Evolutionary conservation across 306 rosid genomes (phyloP), one percentile per base, ranked within the genome.

Genomic region (Dryas drummondii): DNA sequence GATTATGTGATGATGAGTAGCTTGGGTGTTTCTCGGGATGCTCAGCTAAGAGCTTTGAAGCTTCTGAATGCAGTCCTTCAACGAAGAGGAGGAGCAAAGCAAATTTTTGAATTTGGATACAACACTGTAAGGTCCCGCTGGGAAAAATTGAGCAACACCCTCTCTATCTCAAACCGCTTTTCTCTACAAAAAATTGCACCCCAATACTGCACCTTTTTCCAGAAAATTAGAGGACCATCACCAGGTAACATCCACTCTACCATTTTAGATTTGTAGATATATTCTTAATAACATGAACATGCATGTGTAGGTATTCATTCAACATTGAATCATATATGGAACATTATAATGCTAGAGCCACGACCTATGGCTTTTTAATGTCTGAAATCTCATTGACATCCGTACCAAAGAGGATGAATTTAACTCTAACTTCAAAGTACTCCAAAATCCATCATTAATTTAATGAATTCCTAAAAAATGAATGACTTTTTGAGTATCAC

Each of bases 31-130:
- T 81, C 89, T 3, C 73, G 83, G 1, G 91, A 88, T 2, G 49
- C 91, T 74, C 86, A 88, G 66, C 49, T 85, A 26, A 81, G 89
- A 46, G 88, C 82, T 44, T 6, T 85, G 10, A 82, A 83, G 66
- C 74, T 88, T 74, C 7, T 88, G 4, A 72, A 80, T 3, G 84
- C 75, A 5, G 76, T 62, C 16, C 72, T 82, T 78, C 57, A 77
- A 75, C 75, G 54, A 1, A 68, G 57, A 16, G 87, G 82, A 17
- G 37, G 37, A 32, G 2, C 37, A 32, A 82, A 51, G 51, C 59
- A 78, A 41, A 66, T 88, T 4, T 86, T 82, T 40, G 59, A 86
- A 44, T 88, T 84, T 68, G 88, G 75, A 27, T 80, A 82, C 56
- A 9, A 42, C 71, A 78, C 75, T 4, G 58, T 88, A 80, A 70